Evolutionary conservation across 108 stramenopile genomes (phyloP).

Genomic region (Cyclotella cryptica): DNA sequence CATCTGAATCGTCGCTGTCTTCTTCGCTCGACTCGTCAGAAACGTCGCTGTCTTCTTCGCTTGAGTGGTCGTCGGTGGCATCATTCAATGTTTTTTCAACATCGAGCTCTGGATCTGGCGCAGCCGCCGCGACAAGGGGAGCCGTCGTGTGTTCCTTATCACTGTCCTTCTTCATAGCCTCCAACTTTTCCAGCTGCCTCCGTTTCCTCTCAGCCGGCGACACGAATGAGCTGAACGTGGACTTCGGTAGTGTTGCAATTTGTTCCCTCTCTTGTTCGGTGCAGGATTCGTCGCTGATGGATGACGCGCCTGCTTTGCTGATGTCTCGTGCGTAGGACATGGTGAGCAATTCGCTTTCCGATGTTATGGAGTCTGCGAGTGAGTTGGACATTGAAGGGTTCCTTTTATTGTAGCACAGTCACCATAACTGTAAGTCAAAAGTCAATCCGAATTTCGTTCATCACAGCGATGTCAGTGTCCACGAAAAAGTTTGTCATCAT

Average conservation of each 20-base stretch:
- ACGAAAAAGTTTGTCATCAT: too few relatives aligned
- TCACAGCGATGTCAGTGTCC: too few relatives aligned
- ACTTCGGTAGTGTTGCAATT: slow-evolving; percentile 10
- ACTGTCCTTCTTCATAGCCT: not conserved
- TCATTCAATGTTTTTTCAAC: not conserved
- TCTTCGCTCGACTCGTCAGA: not conserved
- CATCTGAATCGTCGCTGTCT: slow-evolving; percentile 10
- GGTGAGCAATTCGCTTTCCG: slow-evolving; percentile 17
- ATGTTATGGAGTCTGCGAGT: slow-evolving; percentile 14
- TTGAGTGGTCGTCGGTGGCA: not conserved
- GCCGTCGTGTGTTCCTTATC: not conserved
- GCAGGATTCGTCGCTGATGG: not conserved
- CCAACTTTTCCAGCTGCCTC: slow-evolving; percentile 13
- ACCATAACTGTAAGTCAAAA: too few relatives aligned
- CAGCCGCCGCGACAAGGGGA: not conserved
- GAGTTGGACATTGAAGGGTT: not conserved
- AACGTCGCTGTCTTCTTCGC: not conserved
- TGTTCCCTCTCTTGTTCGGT: slow-evolving; percentile 16
- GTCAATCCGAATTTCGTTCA: too few relatives aligned
- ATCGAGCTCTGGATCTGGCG: not conserved
- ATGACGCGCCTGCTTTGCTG: not conserved
- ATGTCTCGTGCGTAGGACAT: slow-evolving; percentile 16
- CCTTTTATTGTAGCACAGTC: too few relatives aligned
- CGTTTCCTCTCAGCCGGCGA: slow-evolving; percentile 36
- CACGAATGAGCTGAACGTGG: slow-evolving; percentile 22